Percentiles rank a stretch among this genome's conserved stretches.
Evolutionary conservation across 768 basidiomycete genomes (phyloP).

Genomic region (Termitomyces sp.): DNA sequence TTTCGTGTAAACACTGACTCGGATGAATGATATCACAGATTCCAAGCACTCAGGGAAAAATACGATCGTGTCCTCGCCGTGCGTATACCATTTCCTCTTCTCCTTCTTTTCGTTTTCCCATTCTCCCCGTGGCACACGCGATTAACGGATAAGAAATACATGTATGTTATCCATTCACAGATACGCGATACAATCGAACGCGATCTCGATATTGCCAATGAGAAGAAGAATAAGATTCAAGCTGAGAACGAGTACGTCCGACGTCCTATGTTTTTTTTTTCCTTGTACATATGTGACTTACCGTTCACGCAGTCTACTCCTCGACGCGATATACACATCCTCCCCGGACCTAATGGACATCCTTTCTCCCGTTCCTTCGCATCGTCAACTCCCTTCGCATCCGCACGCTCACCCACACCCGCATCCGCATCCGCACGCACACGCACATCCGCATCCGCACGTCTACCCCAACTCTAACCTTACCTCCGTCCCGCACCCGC

Average conservation of each 20-base stretch:
- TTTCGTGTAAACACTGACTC: neutral
- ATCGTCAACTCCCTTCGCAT: neutral
- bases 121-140: too few relatives aligned
- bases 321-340: slow-evolving; percentile 29
- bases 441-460: neutral
- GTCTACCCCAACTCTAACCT: neutral
- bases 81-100: slow-evolving; percentile 14
- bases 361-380: slow-evolving; percentile 4
- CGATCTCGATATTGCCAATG: slow-evolving; percentile 35
- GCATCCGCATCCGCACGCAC: neutral
- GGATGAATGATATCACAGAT: slow-evolving; percentile 25
- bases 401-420: neutral
- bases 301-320: slow-evolving; percentile 33
- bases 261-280: too few relatives aligned
- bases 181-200: slow-evolving; percentile 33
- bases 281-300: too few relatives aligned
- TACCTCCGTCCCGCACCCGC: neutral
- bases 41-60: slow-evolving; percentile 40
- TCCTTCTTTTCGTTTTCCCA: too few relatives aligned
- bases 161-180: slow-evolving; percentile 19
- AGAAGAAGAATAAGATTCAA: slow-evolving; percentile 41
- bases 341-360: slow-evolving; percentile 13
- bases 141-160: too few relatives aligned
- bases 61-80: slow-evolving; percentile 42
- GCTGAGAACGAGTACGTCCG: slow-evolving; percentile 47